Evolutionary conservation across 164 flowering plant species (phyloP), one percentile per base, ranked within the genome.

Genomic region (Sedum album): DNA sequence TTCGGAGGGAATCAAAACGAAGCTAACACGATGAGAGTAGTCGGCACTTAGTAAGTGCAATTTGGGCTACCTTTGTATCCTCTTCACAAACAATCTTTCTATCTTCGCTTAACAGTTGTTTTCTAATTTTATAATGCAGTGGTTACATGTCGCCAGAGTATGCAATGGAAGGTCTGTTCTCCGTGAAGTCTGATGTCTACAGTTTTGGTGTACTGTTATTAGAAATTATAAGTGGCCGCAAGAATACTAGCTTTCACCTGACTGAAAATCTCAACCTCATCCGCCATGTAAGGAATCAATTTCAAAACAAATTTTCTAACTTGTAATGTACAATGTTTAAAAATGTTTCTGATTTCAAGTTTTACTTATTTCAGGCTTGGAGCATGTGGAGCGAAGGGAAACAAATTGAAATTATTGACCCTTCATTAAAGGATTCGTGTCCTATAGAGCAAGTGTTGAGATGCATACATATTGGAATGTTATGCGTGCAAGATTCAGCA

Each of bases 61-160:
- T 68, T 3, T 68, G 14, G n/a, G 14, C 18, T 53, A 42, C 33
- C 51, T 51, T n/a, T 6, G 25, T 9, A 18, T 8, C 17, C 38
- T 5, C 30, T 39, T 0, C 2, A 25, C 15, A 28, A 70, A 21
- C 10, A 20, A 6, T 14, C 6, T 2, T 61, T 41, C 6, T 38
- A 65, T 33, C 67, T 28, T 36, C 66, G 14, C 46, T 31, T 66
- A 26, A 30, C 2, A 26, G 21, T 46, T 55, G 51, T 2, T 14
- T 9, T 28, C 18, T 13, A 35, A 15, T 44, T 20, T 13, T 14
- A 26, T 7, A 30, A 36, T 77, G 76, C 78, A 82, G 86, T 46
- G 88, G 88, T 25, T 84, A 84, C 68, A 82, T 84, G 88, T 69
- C 88, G 49, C 88, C 88, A 0, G 88, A 84, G 73, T 84, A 84